Base-by-base conservation (phyloP, 2,329 filamentous ascomycete genomes). In the Pseudogymnoascus pannorum region DNA sequence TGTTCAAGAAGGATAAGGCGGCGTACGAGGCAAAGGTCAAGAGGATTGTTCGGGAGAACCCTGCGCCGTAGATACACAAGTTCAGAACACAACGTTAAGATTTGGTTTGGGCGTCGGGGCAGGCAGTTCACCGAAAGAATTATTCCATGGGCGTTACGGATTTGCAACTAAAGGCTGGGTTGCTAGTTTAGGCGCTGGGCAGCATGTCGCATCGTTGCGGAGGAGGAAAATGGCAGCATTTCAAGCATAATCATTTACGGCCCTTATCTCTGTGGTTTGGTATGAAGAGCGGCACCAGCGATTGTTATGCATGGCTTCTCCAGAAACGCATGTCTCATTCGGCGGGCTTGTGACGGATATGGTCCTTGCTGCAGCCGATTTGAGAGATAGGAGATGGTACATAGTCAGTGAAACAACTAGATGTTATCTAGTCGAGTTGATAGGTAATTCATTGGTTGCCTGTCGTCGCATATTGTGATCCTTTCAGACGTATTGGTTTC, bases 1-100 rank as follows among this genome's bases (percentile, higher is more conserved):
- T 99, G 9, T 97, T 91, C 75, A 97, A 96, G 81, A 92, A 92
- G 73, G 93, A 99, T 71, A 82, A 86, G 44, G 76, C 76, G 16
- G 92, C 93, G 62, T 99, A 99, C 71, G 92, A 97, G 77, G 88
- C 87, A 75, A 89, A 92, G 66, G 87, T 99, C 65, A 87, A 85
- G 72, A 86, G 89, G 63, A 87, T 96, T 18, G 94, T 99, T 62
- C 88, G 85, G 69, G 92, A 97, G 67, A 96, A 97, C 74, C 91
- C 89, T 12, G 87, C 89, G 57, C 87, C 88, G 60, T 91, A 76
- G 67, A 60, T 31, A 59, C 59, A 60, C 26, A 54, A 31, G 3
- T 31, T 54, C 26, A 54, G 26, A 26, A 54, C 48, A 54, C 48
- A 26, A 54, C 26, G 48, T 54, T 31, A 54, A 54, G 48, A 54